A percentile compares a stretch with the other conserved stretches of the same genome.
Evolutionary conservation across 2,329 filamentous ascomycete genomes (phyloP).

Genomic region (Microsporum audouinii): DNA sequence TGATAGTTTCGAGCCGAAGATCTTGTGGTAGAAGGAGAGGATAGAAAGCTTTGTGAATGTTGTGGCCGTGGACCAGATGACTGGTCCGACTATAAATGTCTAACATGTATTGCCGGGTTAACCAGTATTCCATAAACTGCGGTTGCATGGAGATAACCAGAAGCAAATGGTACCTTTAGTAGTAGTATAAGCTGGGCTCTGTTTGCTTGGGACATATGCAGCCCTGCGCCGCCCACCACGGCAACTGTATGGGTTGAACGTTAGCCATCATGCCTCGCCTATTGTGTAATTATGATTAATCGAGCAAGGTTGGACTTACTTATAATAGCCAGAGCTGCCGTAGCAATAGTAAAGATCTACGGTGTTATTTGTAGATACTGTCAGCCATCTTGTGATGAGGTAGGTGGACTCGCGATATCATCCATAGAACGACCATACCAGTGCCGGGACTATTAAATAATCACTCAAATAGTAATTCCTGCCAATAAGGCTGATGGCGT

Average conservation of each 20-base stretch:
- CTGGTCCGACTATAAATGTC: conserved; percentile 30
- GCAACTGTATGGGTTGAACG: neutral
- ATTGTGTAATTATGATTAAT: too few species aligned
- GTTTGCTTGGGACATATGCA: neutral
- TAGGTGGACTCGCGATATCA: neutral
- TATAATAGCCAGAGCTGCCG: neutral
- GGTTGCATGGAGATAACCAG: neutral
- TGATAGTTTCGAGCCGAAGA: conserved; percentile 19
- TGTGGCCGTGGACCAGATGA: conserved; percentile 28
- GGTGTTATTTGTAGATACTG: neutral
- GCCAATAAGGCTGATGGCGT: neutral
- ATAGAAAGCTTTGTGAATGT: conserved; percentile 34
- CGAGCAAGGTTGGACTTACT: neutral
- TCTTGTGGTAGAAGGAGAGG: conserved; percentile 35
- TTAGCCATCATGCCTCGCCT: neutral
- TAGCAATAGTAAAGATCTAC: neutral
- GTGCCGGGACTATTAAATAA: neutral
- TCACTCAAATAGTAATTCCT: neutral
- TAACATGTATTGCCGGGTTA: conserved; percentile 12
- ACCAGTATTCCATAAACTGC: neutral
- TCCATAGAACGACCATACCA: neutral
- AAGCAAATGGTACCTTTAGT: conserved; percentile 5
- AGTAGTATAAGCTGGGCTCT: neutral
- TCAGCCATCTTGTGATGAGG: neutral
- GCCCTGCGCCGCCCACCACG: neutral